Conservation (phyloP, 768 basidiomycete species). For the Termitomyces sp. region DNA sequence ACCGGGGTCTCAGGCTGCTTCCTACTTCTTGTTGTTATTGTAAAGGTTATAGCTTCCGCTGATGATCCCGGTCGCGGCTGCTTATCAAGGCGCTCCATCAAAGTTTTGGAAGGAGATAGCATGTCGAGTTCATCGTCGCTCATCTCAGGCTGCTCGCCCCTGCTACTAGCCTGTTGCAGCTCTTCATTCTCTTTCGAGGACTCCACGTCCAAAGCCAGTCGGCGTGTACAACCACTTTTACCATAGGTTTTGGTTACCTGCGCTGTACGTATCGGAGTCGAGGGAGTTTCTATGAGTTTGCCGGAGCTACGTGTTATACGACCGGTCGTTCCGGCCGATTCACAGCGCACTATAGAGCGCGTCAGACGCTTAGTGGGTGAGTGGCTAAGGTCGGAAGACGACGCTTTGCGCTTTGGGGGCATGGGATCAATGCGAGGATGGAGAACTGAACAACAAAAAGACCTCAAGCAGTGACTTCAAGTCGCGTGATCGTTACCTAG, state of each 20-base stretch:
- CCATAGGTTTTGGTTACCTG: slow-evolving; percentile 9
- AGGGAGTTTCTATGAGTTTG: not conserved
- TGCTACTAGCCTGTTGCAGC: not conserved
- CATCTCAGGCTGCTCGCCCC: not conserved
- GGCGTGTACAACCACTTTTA: not conserved
- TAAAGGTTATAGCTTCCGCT: not conserved
- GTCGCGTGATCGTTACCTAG: slow-evolving; percentile 16
- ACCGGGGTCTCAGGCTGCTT: slow-evolving; percentile 3
- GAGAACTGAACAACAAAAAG: not conserved
- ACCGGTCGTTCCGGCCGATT: not conserved
- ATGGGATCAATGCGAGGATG: slow-evolving; percentile 16
- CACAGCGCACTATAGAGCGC: slow-evolving; percentile 12
- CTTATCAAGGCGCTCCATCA: not conserved
- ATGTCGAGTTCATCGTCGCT: slow-evolving; percentile 21
- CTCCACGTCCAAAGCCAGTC: not conserved
- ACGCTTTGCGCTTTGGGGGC: slow-evolving; percentile 43
- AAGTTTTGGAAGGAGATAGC: slow-evolving; percentile 15
- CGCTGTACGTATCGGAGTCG: slow-evolving; percentile 6
- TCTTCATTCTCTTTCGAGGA: slow-evolving; percentile 8
- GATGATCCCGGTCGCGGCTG: not conserved
- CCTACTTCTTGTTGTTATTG: not conserved
- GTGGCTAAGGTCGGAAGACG: slow-evolving; percentile 15
- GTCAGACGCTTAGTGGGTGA: slow-evolving; percentile 30
- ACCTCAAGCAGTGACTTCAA: not conserved
- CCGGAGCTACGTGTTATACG: slow-evolving; percentile 2